phyloP scores from a whole-genome alignment of 2,329 filamentous ascomycete species.

The Pseudonectria foliicola region DNA sequence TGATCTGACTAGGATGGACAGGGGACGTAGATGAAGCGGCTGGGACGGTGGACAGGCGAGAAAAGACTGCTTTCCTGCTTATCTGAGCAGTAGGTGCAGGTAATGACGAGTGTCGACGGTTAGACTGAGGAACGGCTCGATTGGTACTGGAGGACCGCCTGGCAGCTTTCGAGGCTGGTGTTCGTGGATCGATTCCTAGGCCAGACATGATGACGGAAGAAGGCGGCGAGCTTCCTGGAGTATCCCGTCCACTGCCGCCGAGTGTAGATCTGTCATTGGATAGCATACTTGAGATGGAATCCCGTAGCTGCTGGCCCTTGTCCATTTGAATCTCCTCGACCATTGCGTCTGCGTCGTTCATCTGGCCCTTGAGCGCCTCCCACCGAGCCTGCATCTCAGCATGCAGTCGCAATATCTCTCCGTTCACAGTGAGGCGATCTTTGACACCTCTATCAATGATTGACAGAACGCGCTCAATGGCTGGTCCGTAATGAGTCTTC shows the following conservation, averaged over 20 bases:
- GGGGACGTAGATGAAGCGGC: constrained; percentile 45
- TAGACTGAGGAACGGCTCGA: constrained; percentile 37
- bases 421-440: constrained; percentile 92
- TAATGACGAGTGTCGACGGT: constrained; percentile 41
- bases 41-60: constrained; percentile 40
- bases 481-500: constrained; percentile 86
- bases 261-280: constrained; percentile 71
- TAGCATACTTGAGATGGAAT: constrained; percentile 88
- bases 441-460: constrained; percentile 96
- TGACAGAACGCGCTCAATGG: constrained; percentile 81
- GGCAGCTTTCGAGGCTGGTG: constrained; percentile 33
- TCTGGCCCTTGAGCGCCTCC: constrained; percentile 66
- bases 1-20: constrained; percentile 29
- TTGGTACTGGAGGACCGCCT: constrained; percentile 44
- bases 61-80: constrained; percentile 34
- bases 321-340: constrained; percentile 66
- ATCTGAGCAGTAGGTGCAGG: constrained; percentile 36
- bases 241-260: constrained; percentile 62
- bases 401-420: constrained; percentile 82
- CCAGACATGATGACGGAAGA: constrained; percentile 55
- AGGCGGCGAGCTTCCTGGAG: constrained; percentile 60
- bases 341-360: constrained; percentile 66
- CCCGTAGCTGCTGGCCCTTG: constrained; percentile 69
- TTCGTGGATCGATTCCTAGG: constrained; percentile 42
- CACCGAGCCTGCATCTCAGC: constrained; percentile 80